These are phyloP conservation scores for Phytophthora europaea DNA, from an alignment of 352 stramenopile species.

Conservation along the genomic window DNA sequence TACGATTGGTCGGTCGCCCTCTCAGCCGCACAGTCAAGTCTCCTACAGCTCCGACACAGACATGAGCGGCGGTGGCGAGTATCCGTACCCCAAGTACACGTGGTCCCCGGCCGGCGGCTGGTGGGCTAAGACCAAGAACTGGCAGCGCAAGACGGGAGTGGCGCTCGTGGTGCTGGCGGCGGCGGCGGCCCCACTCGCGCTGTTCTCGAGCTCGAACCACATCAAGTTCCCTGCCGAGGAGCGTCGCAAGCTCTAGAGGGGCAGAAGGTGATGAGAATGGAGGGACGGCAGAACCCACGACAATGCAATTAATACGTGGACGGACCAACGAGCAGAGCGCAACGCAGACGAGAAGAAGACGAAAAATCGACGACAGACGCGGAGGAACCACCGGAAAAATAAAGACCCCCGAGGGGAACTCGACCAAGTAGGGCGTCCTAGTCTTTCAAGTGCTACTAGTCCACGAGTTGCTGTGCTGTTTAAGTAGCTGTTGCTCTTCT, in stretches of 20 bases:
- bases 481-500: conserved; percentile 20
- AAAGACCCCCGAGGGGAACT: background rate
- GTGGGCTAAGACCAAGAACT: conserved; percentile 89
- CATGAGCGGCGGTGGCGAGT: conserved; percentile 87
- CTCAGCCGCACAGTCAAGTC: conserved; percentile 28
- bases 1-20: conserved; percentile 2
- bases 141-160: conserved; percentile 81
- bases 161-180: conserved; percentile 63
- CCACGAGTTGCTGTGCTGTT: conserved; percentile 9
- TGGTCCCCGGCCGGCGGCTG: conserved; percentile 89
- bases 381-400: background rate
- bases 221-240: conserved; percentile 81
- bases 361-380: background rate
- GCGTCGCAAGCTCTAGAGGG: conserved; percentile 60
- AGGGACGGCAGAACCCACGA: background rate
- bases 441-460: conserved; percentile 1
- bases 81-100: conserved; percentile 89
- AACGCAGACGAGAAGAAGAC: conserved; percentile 7
- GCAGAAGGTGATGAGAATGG: background rate
- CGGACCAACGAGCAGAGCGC: conserved; percentile 5
- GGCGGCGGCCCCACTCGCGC: conserved; percentile 57
- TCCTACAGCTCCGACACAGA: conserved; percentile 22
- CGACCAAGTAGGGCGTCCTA: background rate
- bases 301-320: conserved; percentile 36
- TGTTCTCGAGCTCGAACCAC: conserved; percentile 73